Percentiles rank a stretch among this genome's conserved stretches.
Evolutionary conservation across 2,329 filamentous ascomycete genomes (phyloP).

Genomic region (Curvularia hawaiiensis): DNA sequence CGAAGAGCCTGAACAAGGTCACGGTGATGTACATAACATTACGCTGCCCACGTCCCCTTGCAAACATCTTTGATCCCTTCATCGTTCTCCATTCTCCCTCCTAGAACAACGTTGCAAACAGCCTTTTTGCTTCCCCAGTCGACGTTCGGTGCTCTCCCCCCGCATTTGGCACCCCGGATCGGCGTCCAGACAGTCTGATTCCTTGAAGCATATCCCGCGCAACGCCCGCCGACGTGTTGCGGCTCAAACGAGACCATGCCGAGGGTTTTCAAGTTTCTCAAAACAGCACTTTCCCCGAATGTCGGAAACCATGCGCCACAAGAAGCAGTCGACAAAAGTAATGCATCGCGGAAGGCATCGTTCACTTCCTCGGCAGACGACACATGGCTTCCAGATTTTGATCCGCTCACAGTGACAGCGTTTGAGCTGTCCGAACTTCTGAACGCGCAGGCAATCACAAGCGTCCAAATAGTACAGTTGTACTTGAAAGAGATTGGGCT

Average conservation of each 20-base stretch:
- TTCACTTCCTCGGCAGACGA: slow-evolving; percentile 35
- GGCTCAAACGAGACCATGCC: slow-evolving; percentile 23
- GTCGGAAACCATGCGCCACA: slow-evolving; percentile 29
- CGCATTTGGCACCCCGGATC: slow-evolving; percentile 3
- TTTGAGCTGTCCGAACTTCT: slow-evolving; percentile 42
- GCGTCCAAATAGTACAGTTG: slow-evolving; percentile 44
- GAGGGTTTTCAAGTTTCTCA: slow-evolving; percentile 35
- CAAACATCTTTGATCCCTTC: slow-evolving; percentile 3
- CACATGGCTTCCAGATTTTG: slow-evolving; percentile 36
- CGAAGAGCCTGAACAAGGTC: slow-evolving; percentile 14
- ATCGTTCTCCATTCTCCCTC: neutral
- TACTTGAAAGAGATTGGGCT: slow-evolving; percentile 44
- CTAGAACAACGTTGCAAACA: neutral
- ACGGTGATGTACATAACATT: slow-evolving; percentile 23
- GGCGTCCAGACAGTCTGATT: neutral
- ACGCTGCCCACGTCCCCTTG: slow-evolving; percentile 16
- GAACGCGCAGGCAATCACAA: slow-evolving; percentile 36
- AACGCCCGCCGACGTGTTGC: slow-evolving; percentile 1
- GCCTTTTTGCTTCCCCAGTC: neutral
- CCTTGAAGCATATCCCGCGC: slow-evolving; percentile 5
- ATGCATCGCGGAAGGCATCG: slow-evolving; percentile 32
- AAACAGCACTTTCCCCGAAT: slow-evolving; percentile 34
- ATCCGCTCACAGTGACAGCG: slow-evolving; percentile 40
- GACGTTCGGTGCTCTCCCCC: neutral
- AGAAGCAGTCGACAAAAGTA: slow-evolving; percentile 23